Base-by-base conservation (phyloP, 345 rosid genomes). In the Geranium brycei region DNA sequence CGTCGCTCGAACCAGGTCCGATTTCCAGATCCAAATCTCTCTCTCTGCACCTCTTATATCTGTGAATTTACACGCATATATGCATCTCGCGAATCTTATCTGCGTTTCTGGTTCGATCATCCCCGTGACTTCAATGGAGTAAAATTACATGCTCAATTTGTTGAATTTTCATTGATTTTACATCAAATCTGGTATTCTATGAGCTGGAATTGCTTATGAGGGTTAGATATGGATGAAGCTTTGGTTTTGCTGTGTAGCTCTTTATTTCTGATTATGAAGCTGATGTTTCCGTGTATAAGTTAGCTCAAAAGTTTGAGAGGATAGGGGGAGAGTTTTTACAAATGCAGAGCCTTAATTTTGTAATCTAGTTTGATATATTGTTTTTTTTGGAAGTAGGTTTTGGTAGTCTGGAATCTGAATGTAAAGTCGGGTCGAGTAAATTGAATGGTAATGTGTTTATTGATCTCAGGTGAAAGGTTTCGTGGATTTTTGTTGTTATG, bases 21-120 rank as follows among this genome's bases (percentile, higher is more conserved):
- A 28, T 64, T 64, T 19, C 11, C 31, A 28, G 66, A 64, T 64
- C 59, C 59, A 23, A 51, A 19, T 53, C 66, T 51, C 18, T 53
- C 1, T 63, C 41, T 35, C 41, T 3, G 41, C 41, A 4, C 41
- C 10, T 4, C 41, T 4, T 3, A 35, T 35, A 7, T 7, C 41
- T 7, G 5, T 35, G 41, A 35, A 35, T 35, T 4, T 35, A 35
- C 5, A 0, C 10, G 41, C 41, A 35, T 35, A 35, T 35, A 35
- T 3, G 41, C n/a, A 15, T 16, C n/a, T 57, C 16, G 3, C 19
- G 19, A n/a, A 16, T 57, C 18, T 57, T 57, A 35, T 35, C 59
- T 57, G 19, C 3, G 59, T 15, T 57, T 57, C 19, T 13, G 57
- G 57, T 13, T 53, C 57, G 57, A 23, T 12, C 4, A 57, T 57